Conservation (phyloP, 106 monocot genomes). For the Cymbidium sinense region DNA sequence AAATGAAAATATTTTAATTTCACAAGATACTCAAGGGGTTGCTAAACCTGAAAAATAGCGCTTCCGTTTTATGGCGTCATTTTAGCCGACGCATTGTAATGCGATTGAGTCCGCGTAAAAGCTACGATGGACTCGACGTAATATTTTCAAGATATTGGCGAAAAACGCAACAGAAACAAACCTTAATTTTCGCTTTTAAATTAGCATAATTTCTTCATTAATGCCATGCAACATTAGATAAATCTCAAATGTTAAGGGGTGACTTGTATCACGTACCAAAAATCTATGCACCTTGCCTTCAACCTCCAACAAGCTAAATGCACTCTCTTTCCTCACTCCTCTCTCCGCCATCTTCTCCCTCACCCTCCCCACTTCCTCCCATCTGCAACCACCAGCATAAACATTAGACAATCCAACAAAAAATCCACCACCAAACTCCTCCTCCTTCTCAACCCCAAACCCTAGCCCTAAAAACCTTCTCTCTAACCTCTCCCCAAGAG, state of each 20-base stretch:
- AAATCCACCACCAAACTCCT: conserved; percentile 8
- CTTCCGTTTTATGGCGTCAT: too few relatives aligned
- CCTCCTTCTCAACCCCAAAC: not conserved
- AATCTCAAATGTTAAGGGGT: conserved; percentile 6
- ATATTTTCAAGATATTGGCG: too few relatives aligned
- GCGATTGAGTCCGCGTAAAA: too few relatives aligned
- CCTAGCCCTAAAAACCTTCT: not conserved
- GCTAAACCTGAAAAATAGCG: too few relatives aligned
- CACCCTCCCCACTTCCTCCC: conserved; percentile 14
- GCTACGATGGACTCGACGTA: too few relatives aligned
- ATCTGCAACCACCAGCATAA: conserved; percentile 14
- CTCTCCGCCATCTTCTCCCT: conserved; percentile 19
- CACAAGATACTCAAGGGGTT: too few relatives aligned
- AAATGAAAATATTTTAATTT: too few relatives aligned
- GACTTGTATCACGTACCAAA: conserved; percentile 14
- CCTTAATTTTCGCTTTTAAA: not conserved
- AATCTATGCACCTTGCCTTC: conserved; percentile 12
- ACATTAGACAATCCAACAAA: conserved; percentile 20
- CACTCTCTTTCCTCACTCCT: conserved; percentile 19
- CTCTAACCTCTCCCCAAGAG: conserved; percentile 3
- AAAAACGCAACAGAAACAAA: too few relatives aligned
- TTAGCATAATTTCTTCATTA: not conserved
- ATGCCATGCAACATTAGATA: conserved; percentile 3
- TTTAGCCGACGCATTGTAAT: too few relatives aligned
- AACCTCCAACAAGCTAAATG: conserved; percentile 19